phyloP scores from a whole-genome alignment of 83 land plant genomes.

The Larix sibirica region DNA sequence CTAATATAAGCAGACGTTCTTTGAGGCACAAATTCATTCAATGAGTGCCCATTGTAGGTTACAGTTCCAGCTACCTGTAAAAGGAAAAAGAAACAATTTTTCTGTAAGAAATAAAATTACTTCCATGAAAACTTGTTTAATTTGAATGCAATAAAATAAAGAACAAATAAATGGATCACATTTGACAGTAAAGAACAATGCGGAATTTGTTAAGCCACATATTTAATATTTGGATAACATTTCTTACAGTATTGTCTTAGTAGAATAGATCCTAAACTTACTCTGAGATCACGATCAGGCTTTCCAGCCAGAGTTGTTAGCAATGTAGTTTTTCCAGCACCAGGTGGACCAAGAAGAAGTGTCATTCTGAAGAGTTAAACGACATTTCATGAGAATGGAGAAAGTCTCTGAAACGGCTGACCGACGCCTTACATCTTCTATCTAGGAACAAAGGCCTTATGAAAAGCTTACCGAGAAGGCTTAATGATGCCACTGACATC shows the following conservation, averaged over 20 bases:
- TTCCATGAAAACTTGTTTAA: neutral
- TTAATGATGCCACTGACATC: slow-evolving; percentile 56
- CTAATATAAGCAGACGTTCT: slow-evolving; percentile 30
- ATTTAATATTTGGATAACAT: neutral
- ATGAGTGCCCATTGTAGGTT: slow-evolving; percentile 33
- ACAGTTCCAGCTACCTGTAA: slow-evolving; percentile 25
- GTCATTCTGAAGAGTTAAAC: slow-evolving; percentile 14
- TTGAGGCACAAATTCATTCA: slow-evolving; percentile 30
- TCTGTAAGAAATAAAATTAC: neutral
- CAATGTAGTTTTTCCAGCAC: slow-evolving; percentile 21
- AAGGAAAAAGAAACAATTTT: neutral
- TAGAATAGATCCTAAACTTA: neutral
- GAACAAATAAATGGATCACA: no score
- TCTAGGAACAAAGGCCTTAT: neutral
- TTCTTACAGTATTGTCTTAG: neutral
- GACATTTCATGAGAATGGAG: neutral
- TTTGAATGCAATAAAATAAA: neutral
- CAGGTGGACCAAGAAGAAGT: slow-evolving; percentile 25
- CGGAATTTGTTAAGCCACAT: neutral
- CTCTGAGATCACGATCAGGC: slow-evolving; percentile 12
- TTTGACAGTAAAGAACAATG: neutral
- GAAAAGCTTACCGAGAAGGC: slow-evolving; percentile 31
- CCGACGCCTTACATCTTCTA: neutral
- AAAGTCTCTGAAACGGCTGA: neutral
- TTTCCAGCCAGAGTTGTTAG: slow-evolving; percentile 14